A percentile compares a stretch with the other conserved stretches of the same genome.
Conservation (phyloP, 352 stramenopile genomes). For the Elongisporangium undulatum region DNA sequence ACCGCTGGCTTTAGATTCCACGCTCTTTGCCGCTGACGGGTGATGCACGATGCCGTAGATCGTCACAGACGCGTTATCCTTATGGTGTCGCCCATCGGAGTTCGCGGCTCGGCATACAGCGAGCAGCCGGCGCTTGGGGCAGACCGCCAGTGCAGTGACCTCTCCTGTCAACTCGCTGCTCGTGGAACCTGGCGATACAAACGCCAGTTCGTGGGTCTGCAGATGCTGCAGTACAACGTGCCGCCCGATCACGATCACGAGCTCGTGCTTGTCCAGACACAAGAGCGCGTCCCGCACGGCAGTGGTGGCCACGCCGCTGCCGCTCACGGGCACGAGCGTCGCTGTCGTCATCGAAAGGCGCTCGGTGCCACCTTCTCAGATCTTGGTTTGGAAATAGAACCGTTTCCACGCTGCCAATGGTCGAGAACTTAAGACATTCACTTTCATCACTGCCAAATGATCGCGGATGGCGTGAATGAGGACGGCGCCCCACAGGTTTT, state of each 20-base stretch:
- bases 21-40: slow-evolving; percentile 1
- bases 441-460: too few relatives aligned
- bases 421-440: too few relatives aligned
- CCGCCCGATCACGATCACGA: slow-evolving; percentile 62
- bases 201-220: slow-evolving; percentile 47
- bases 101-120: slow-evolving; percentile 43
- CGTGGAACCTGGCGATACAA: slow-evolving; percentile 26
- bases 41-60: slow-evolving; percentile 22
- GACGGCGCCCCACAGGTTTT: too few relatives aligned
- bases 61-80: slow-evolving; percentile 14
- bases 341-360: neutral
- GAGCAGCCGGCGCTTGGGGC: slow-evolving; percentile 43
- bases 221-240: slow-evolving; percentile 65
- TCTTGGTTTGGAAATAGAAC: too few relatives aligned
- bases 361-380: too few relatives aligned
- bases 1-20: neutral
- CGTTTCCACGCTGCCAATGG: too few relatives aligned
- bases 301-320: slow-evolving; percentile 40
- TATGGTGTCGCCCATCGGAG: slow-evolving; percentile 5
- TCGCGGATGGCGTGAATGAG: too few relatives aligned
- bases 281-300: slow-evolving; percentile 49
- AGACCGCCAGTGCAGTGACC: slow-evolving; percentile 69
- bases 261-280: slow-evolving; percentile 50
- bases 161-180: slow-evolving; percentile 22
- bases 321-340: slow-evolving; percentile 34